phyloP scores from a whole-genome alignment of 768 basidiomycete species.

The Tylopilus cervinicoccineus region DNA sequence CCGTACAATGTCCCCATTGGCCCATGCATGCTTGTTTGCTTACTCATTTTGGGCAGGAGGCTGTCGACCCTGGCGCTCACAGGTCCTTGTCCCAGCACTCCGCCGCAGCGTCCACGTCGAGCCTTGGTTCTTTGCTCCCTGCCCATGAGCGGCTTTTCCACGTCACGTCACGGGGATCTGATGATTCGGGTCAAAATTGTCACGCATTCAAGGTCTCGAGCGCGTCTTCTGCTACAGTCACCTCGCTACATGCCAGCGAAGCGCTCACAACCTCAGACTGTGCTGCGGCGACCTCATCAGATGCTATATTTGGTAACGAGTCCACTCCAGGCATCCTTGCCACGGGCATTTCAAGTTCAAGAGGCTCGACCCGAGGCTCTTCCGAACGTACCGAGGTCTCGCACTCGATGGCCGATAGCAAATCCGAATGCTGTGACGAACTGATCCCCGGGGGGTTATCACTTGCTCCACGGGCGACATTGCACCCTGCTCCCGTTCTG shows the following conservation, averaged over 20 bases:
- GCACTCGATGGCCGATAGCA: constrained; percentile 4
- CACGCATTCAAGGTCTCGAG: background rate
- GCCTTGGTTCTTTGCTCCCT: constrained; percentile 29
- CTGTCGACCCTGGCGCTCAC: constrained; percentile 4
- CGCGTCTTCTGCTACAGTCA: constrained; percentile 9
- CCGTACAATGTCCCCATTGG: background rate
- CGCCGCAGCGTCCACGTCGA: constrained; percentile 26
- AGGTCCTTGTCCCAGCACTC: constrained; percentile 9
- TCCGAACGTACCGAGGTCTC: constrained; percentile 5
- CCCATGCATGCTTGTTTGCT: background rate
- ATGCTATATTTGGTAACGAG: constrained; percentile 7
- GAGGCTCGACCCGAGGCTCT: background rate
- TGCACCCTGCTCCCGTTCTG: background rate
- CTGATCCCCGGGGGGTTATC: constrained; percentile 24
- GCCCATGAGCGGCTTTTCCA: constrained; percentile 23
- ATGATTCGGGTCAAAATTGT: background rate
- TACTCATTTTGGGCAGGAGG: constrained; percentile 6
- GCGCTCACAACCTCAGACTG: background rate
- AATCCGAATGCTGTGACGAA: constrained; percentile 11
- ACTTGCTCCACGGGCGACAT: constrained; percentile 6
- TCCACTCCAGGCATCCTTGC: constrained; percentile 3
- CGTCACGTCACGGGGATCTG: constrained; percentile 8
- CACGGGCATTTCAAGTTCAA: background rate
- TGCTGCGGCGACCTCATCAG: background rate
- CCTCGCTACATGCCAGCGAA: background rate